Conservation (phyloP, 345 rosid species). For the Streptanthus diversifolius region DNA sequence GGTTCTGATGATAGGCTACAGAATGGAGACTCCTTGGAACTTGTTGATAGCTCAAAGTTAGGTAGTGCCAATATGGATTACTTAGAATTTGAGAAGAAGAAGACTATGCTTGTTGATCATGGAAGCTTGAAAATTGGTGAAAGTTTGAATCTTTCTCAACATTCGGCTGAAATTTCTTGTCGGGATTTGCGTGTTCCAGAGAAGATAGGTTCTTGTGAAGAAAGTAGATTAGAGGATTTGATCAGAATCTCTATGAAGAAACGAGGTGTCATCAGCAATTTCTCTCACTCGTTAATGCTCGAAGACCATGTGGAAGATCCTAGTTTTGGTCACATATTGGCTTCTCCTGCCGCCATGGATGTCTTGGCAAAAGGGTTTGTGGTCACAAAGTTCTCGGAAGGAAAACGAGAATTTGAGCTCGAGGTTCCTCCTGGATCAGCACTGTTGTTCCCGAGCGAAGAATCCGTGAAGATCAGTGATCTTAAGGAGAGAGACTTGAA, state of each 20-base stretch:
- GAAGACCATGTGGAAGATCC: not conserved
- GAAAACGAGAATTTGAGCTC: slow-evolving; percentile 53
- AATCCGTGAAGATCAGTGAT: slow-evolving; percentile 45
- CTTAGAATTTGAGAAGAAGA: slow-evolving; percentile 11
- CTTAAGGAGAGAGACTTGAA: slow-evolving; percentile 41
- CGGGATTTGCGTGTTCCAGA: slow-evolving; percentile 1
- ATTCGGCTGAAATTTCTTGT: not conserved
- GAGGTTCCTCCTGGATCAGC: slow-evolving; percentile 60
- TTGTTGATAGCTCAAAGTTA: slow-evolving; percentile 24
- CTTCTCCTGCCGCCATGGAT: slow-evolving; percentile 36
- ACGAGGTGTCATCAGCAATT: slow-evolving; percentile 42
- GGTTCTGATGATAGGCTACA: slow-evolving; percentile 21
- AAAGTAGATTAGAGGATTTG: not conserved
- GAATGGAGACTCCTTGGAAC: not conserved
- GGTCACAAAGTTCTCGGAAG: slow-evolving; percentile 50
- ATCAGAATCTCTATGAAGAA: slow-evolving; percentile 36
- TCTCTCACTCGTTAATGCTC: slow-evolving; percentile 32
- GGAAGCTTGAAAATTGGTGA: slow-evolving; percentile 17
- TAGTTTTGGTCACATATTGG: slow-evolving; percentile 45
- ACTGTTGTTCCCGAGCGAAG: slow-evolving; percentile 58
- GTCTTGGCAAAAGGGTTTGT: slow-evolving; percentile 60
- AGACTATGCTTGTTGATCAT: not conserved
- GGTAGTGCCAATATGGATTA: slow-evolving; percentile 3
- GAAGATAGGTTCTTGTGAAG: slow-evolving; percentile 7
- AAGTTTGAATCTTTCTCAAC: slow-evolving; percentile 10